Conservation (phyloP, 495 filamentous ascomycete genomes). For the Neurospora sp. region DNA sequence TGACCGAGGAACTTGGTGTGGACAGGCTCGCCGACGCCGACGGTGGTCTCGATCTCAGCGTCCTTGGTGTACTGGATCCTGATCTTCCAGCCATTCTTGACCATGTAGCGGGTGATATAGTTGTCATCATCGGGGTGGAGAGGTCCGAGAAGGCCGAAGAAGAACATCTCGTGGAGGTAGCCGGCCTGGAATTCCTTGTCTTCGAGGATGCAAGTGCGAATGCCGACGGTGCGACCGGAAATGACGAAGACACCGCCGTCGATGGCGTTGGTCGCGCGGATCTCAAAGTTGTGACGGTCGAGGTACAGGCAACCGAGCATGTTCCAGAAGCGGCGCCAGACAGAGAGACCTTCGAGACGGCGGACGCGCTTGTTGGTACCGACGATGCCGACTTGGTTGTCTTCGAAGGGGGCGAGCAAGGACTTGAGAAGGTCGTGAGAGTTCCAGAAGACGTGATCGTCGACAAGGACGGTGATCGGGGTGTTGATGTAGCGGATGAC, state of each 20-base stretch:
- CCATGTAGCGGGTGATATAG: conserved; percentile 55
- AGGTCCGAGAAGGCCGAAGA: conserved; percentile 33
- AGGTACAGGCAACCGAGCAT: conserved; percentile 45
- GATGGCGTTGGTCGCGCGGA: conserved; percentile 40
- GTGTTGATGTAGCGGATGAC: conserved; percentile 35
- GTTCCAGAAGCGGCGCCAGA: conserved; percentile 35
- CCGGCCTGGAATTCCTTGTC: conserved; percentile 35
- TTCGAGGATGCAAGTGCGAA: conserved; percentile 39
- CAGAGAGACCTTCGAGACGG: conserved; percentile 18
- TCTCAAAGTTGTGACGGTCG: conserved; percentile 49
- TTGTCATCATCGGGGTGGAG: conserved; percentile 62
- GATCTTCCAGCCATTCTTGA: conserved; percentile 46
- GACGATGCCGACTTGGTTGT: conserved; percentile 39
- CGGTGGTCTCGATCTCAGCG: conserved; percentile 48
- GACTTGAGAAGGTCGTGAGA: conserved; percentile 30
- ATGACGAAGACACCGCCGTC: conserved; percentile 49
- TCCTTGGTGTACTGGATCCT: conserved; percentile 51
- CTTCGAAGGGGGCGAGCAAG: conserved; percentile 43
- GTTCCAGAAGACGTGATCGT: conserved; percentile 49
- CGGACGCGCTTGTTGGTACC: conserved; percentile 42
- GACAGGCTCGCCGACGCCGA: conserved; percentile 31
- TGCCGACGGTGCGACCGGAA: conserved; percentile 42
- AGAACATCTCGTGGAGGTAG: conserved; percentile 49
- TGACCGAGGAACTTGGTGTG: conserved; percentile 48
- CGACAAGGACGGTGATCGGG: conserved; percentile 36